Evolutionary conservation across 2,329 filamentous ascomycete genomes (phyloP).

Genomic region (Apiospora saccharicola): DNA sequence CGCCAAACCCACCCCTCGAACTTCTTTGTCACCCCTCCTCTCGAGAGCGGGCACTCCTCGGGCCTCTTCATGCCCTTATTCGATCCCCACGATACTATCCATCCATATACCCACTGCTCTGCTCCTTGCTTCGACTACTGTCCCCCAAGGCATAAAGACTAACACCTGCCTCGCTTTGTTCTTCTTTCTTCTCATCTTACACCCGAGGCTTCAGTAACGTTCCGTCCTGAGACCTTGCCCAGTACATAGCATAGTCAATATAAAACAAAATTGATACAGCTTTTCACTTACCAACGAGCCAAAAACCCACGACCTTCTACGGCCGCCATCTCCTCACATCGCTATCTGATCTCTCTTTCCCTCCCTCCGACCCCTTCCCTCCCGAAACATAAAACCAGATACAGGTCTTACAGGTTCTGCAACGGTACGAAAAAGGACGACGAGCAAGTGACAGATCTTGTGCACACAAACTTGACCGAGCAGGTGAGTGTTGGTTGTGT

Average conservation of each 20-base stretch:
- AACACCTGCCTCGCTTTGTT: constrained; percentile 25
- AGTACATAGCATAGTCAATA: constrained; percentile 61
- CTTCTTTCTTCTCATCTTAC: constrained; percentile 34
- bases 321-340: constrained; percentile 23
- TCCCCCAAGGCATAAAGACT: constrained; percentile 15
- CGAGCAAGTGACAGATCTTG: not conserved
- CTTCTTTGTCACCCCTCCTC: constrained; percentile 23
- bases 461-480: constrained; percentile 9
- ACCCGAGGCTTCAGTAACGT: constrained; percentile 15
- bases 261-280: constrained; percentile 48
- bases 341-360: constrained; percentile 28
- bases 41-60: constrained; percentile 19
- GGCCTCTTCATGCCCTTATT: constrained; percentile 6
- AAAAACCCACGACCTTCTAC: constrained; percentile 28
- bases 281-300: constrained; percentile 31
- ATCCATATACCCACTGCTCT: constrained; percentile 18
- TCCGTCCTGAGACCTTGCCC: constrained; percentile 36
- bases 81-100: constrained; percentile 17
- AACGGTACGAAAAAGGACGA: constrained; percentile 2
- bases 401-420: constrained; percentile 15
- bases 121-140: constrained; percentile 1
- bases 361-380: not conserved
- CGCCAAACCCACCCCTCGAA: constrained; percentile 8
- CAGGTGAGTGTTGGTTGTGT: constrained; percentile 19
- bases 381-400: constrained; percentile 18